phyloP scores from a whole-genome alignment of 805 yeast genomes.

The Komagataella ulmi region DNA sequence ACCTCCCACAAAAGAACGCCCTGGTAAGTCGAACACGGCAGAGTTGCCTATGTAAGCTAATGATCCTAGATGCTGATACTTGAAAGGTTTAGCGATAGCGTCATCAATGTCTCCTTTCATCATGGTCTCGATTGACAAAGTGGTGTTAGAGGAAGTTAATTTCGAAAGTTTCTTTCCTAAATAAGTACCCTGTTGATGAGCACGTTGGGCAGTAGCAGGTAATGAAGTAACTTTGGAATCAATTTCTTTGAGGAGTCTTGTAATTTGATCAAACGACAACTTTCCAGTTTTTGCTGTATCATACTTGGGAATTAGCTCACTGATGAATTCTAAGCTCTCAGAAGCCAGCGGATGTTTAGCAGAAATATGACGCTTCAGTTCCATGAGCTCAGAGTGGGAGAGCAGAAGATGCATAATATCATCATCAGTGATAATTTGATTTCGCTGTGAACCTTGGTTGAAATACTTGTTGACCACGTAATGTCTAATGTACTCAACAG shows the following conservation, averaged over 20 bases:
- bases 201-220: constrained; percentile 69
- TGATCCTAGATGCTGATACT: constrained; percentile 51
- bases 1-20: constrained; percentile 50
- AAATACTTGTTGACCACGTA: constrained; percentile 29
- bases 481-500: constrained; percentile 34
- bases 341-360: constrained; percentile 43
- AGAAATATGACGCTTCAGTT: constrained; percentile 32
- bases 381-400: constrained; percentile 32
- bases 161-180: constrained; percentile 46
- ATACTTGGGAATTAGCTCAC: constrained; percentile 37
- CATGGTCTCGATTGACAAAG: constrained; percentile 28
- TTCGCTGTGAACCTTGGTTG: constrained; percentile 16
- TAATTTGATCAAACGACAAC: constrained; percentile 38
- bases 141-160: constrained; percentile 30
- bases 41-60: constrained; percentile 59
- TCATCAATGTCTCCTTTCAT: constrained; percentile 44
- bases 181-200: constrained; percentile 58
- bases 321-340: constrained; percentile 38
- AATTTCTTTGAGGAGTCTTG: constrained; percentile 34
- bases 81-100: constrained; percentile 42
- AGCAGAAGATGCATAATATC: constrained; percentile 36
- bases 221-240: constrained; percentile 53
- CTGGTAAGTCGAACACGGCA: constrained; percentile 55
- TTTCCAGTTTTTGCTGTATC: constrained; percentile 33
- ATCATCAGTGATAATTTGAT: constrained; percentile 27